Base-by-base conservation (phyloP, 176 grass and related monocot species). In the Triticum turgidum region DNA sequence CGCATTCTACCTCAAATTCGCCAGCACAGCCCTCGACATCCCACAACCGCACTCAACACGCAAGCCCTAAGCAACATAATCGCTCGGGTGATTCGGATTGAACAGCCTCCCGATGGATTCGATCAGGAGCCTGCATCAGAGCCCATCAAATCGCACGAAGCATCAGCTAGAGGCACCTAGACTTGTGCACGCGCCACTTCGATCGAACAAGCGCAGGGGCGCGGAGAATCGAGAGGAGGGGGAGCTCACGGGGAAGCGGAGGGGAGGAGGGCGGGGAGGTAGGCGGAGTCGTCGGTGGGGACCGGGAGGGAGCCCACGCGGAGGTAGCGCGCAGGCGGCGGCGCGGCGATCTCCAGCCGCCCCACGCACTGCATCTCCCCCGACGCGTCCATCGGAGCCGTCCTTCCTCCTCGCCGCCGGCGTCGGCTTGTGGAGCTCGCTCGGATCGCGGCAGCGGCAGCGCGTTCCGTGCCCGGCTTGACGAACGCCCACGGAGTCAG, bases 281-380 rank as follows among this genome's bases (percentile, higher is more conserved):
- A 91, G 76, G 93, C 88, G 51, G 87, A 71, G 87, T 87, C 84
- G 92, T 99, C 90, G 80, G 97, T 99, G 61, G 94, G 94, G 41
- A 96, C 94, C 18, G 97, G 97, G 58, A 98, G 92, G 76, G 97
- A 94, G 44, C 97, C 97, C 37, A 91, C 86, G 67, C 94, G 95
- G 72, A 99, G 85, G 85, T 96, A 99, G 25, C 90, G 88, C 47
- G 93, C 90, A 61, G 90, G 92, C 87, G 92, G 91, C 59, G 92
- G 94, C 72, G 94, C 87, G 12, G 92, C 75, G 61, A 99, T 86
- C 92, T 99, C 94, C 67, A 99, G 84, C 69, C 91, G 85, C 22
- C 97, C 97, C 58, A 99, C 97, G 92, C 97, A 99, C 87, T 88
- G 94, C 75, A 94, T 82, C 52, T 96, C 92, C 44, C 82, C 89